Conservation (phyloP, 2,329 filamentous ascomycete species). For the Neofusicoccum sp. region DNA sequence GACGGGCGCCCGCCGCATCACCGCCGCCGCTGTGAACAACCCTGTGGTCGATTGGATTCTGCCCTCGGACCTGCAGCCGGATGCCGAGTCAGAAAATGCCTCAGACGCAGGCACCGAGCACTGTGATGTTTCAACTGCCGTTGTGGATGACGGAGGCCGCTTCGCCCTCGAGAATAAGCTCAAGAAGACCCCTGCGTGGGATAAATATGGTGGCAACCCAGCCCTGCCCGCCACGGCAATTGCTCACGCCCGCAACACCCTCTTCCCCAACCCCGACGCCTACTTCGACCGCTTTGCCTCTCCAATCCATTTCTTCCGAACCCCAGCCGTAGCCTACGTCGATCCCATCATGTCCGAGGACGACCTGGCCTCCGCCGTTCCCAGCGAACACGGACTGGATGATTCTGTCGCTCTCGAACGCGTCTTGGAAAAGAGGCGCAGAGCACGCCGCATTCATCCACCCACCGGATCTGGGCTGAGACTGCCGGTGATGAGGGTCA, state of each 20-base stretch:
- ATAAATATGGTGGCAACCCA: constrained; percentile 30
- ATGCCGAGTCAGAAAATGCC: constrained; percentile 10
- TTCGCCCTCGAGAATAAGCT: constrained; percentile 65
- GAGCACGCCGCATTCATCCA: constrained; percentile 43
- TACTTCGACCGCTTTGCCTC: constrained; percentile 56
- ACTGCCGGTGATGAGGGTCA: constrained; percentile 46
- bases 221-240: constrained; percentile 35
- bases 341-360: constrained; percentile 34
- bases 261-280: constrained; percentile 47
- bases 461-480: constrained; percentile 41
- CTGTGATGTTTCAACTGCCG: not conserved
- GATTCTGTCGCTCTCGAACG: constrained; percentile 25
- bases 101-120: not conserved
- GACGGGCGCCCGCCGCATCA: constrained; percentile 41
- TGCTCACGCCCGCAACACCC: constrained; percentile 35
- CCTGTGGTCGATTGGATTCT: constrained; percentile 54
- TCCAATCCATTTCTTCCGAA: constrained; percentile 53
- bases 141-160: constrained; percentile 82
- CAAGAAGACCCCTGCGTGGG: constrained; percentile 65
- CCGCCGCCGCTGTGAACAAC: constrained; percentile 50
- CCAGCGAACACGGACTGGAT: not conserved
- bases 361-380: constrained; percentile 27
- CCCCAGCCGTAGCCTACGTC: constrained; percentile 24
- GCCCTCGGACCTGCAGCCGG: constrained; percentile 34
- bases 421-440: constrained; percentile 33